Conservation (phyloP, 2,329 filamentous ascomycete genomes). For the Xylaria arbuscula region DNA sequence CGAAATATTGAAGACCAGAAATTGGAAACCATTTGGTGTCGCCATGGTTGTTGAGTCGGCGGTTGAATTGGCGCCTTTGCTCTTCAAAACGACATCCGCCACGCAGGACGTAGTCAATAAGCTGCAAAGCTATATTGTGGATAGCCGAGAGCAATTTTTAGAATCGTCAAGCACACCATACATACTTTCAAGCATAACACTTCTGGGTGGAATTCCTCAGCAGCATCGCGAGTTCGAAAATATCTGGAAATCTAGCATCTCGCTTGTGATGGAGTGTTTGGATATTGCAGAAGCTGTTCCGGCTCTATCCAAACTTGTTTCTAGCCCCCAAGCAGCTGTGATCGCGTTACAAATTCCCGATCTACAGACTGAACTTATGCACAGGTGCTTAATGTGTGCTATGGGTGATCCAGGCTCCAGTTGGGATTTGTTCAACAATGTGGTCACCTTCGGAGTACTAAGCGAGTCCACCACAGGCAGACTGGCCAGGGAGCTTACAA, state of each 20-base stretch:
- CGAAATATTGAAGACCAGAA: constrained; percentile 60
- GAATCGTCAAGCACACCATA: constrained; percentile 75
- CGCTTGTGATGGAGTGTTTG: constrained; percentile 53
- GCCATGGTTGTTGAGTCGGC: constrained; percentile 59
- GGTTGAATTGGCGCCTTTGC: constrained; percentile 54
- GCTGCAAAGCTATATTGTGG: constrained; percentile 62
- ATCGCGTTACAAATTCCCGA: constrained; percentile 54
- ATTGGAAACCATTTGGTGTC: constrained; percentile 68
- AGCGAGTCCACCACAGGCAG: constrained; percentile 50
- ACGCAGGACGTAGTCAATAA: constrained; percentile 55
- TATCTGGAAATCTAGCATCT: constrained; percentile 60
- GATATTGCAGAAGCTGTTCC: constrained; percentile 48
- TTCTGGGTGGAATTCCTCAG: constrained; percentile 59
- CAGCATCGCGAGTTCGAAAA: constrained; percentile 53
- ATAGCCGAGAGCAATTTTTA: constrained; percentile 69
- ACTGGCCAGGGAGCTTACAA: constrained; percentile 51
- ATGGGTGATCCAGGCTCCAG: constrained; percentile 47
- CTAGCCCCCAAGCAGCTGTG: constrained; percentile 54
- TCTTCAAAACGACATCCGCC: constrained; percentile 53
- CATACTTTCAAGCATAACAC: constrained; percentile 73
- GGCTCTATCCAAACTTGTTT: constrained; percentile 60
- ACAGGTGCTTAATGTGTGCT: constrained; percentile 55
- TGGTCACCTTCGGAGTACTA: constrained; percentile 57
- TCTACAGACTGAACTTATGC: constrained; percentile 62
- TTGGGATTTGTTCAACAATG: constrained; percentile 62